Conservation (phyloP, 805 yeast species). For the Lipomyces spencermartinsiae region DNA sequence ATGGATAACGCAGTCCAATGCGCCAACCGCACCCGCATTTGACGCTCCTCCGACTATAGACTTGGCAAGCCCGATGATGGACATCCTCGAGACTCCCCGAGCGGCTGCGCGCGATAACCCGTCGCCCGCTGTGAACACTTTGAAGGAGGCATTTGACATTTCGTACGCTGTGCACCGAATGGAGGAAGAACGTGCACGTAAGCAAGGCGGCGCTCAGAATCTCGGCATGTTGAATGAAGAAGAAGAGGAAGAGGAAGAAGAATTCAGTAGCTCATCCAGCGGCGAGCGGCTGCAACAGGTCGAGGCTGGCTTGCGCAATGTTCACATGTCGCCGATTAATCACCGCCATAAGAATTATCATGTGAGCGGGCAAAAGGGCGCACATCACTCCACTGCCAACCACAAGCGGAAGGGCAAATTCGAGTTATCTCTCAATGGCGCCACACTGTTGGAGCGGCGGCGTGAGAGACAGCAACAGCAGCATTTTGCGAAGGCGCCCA, state of each 20-base stretch:
- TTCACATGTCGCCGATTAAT: conserved; percentile 30
- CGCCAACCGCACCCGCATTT: conserved; percentile 41
- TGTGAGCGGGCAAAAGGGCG: not conserved
- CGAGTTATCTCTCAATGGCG: conserved; percentile 67
- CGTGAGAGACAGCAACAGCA: conserved; percentile 28
- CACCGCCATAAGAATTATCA: conserved; percentile 9
- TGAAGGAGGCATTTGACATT: conserved; percentile 85
- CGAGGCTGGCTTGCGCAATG: conserved; percentile 35
- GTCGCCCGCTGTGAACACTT: conserved; percentile 70
- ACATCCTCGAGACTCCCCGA: conserved; percentile 36
- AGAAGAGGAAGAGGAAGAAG: conserved; percentile 46
- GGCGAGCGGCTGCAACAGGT: conserved; percentile 33
- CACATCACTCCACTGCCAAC: not conserved
- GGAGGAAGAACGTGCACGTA: conserved; percentile 64
- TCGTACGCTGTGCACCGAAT: conserved; percentile 84
- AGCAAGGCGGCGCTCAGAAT: conserved; percentile 40
- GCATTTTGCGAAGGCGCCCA: conserved; percentile 12
- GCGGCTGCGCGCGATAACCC: conserved; percentile 34
- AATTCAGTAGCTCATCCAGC: conserved; percentile 15
- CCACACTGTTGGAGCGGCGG: conserved; percentile 67
- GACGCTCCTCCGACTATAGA: conserved; percentile 34
- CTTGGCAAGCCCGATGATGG: conserved; percentile 31
- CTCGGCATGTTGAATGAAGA: conserved; percentile 49
- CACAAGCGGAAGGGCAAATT: conserved; percentile 45
- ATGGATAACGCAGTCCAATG: conserved; percentile 60